phyloP scores from a whole-genome alignment of 495 filamentous ascomycete species.

The Xylaria castorea region DNA sequence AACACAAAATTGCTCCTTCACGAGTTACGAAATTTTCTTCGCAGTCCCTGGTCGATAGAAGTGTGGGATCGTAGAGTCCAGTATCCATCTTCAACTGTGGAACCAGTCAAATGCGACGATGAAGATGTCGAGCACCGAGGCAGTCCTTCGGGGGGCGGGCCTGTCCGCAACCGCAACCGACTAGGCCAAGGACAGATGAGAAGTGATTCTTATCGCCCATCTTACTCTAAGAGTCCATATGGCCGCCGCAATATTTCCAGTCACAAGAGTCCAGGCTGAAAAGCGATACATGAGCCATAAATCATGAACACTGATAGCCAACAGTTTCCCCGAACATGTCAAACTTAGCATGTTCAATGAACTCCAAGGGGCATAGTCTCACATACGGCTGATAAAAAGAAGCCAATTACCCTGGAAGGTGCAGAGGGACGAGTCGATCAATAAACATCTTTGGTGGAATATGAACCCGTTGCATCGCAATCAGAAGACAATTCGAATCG shows the following conservation, averaged over 20 bases:
- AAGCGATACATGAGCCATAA: background rate
- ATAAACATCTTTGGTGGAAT: background rate
- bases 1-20: constrained; percentile 84
- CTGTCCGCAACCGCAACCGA: constrained; percentile 14
- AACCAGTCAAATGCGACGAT: constrained; percentile 23
- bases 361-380: background rate
- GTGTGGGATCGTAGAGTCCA: constrained; percentile 86
- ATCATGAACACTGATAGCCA: background rate
- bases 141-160: background rate
- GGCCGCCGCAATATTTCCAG: background rate
- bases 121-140: background rate
- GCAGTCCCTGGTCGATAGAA: constrained; percentile 75
- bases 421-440: background rate
- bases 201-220: constrained; percentile 38
- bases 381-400: background rate
- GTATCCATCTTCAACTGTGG: constrained; percentile 55
- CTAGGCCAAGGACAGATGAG: constrained; percentile 19
- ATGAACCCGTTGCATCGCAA: background rate
- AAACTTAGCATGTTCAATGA: background rate
- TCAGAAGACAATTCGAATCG: background rate
- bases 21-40: constrained; percentile 79
- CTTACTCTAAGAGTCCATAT: constrained; percentile 23
- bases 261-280: constrained; percentile 11
- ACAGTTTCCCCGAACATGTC: background rate
- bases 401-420: background rate